A percentile compares a stretch with the other conserved stretches of the same genome.
These are phyloP conservation scores for Hyphopichia buzzinii DNA, from an alignment of 1,139 yeast genomes.

Conservation along the genomic window DNA sequence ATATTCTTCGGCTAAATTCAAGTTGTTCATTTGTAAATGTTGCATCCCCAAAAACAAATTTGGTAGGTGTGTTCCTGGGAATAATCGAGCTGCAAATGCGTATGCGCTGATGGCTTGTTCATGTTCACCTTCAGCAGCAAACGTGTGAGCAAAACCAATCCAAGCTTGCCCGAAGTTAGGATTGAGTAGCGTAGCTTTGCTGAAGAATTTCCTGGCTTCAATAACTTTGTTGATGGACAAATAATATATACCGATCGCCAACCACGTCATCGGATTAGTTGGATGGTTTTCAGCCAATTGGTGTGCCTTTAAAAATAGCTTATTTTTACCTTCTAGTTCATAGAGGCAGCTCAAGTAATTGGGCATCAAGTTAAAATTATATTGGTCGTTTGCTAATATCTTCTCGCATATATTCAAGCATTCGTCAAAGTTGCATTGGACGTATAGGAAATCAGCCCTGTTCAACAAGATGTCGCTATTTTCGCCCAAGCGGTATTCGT, in stretches of 20 bases:
- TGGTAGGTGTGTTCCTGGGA: constrained; percentile 94
- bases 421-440: constrained; percentile 77
- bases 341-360: constrained; percentile 80
- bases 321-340: constrained; percentile 81
- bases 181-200: constrained; percentile 83
- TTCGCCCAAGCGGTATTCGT: constrained; percentile 67
- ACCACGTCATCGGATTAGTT: constrained; percentile 81
- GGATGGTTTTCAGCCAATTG: constrained; percentile 86
- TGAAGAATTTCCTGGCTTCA: constrained; percentile 85
- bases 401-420: constrained; percentile 74
- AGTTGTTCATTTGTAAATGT: constrained; percentile 81
- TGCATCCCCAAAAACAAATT: constrained; percentile 94
- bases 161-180: constrained; percentile 96
- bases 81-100: constrained; percentile 90
- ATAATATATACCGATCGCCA: constrained; percentile 90
- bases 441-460: constrained; percentile 68
- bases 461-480: constrained; percentile 70
- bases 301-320: constrained; percentile 78
- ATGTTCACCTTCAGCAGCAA: constrained; percentile 96
- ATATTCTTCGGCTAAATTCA: constrained; percentile 83
- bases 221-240: constrained; percentile 67
- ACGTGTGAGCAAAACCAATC: constrained; percentile 98
- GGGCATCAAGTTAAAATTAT: constrained; percentile 73
- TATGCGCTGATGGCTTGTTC: constrained; percentile 98
- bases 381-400: constrained; percentile 60